These are phyloP conservation scores for Pythium diclinum DNA, from an alignment of 352 stramenopile species.

Conservation along the genomic window DNA sequence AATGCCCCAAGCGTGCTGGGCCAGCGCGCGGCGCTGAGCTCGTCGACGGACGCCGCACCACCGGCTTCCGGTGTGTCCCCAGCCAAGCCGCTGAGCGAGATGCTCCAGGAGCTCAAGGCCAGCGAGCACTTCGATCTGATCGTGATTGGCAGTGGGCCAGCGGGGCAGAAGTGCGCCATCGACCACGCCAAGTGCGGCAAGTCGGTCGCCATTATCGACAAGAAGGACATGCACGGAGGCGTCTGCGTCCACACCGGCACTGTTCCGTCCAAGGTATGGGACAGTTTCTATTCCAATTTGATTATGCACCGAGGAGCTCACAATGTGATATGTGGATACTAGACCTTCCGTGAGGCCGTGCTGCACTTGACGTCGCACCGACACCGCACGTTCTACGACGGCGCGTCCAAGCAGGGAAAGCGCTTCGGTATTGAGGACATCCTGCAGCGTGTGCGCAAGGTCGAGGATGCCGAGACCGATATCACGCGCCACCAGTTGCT, in stretches of 20 bases:
- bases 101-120: conserved; percentile 75
- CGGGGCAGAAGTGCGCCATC: conserved; percentile 88
- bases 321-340: background rate
- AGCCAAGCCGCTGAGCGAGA: conserved; percentile 46
- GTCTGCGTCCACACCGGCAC: conserved; percentile 90
- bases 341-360: conserved; percentile 89
- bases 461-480: conserved; percentile 80
- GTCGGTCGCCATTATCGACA: conserved; percentile 85
- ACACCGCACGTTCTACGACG: conserved; percentile 88
- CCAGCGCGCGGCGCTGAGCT: background rate
- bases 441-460: conserved; percentile 81
- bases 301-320: too few relatives aligned
- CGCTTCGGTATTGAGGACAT: conserved; percentile 80
- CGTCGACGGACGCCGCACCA: background rate
- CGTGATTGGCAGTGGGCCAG: conserved; percentile 85
- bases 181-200: conserved; percentile 86
- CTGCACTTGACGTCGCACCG: conserved; percentile 87
- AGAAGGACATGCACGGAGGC: conserved; percentile 83
- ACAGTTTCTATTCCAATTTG: too few relatives aligned
- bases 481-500: conserved; percentile 82
- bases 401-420: conserved; percentile 58
- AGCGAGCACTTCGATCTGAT: conserved; percentile 89
- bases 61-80: conserved; percentile 1
- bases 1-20: conserved; percentile 6
- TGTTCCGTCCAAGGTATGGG: conserved; percentile 72